A percentile compares a stretch with the other conserved stretches of the same genome.
Conservation (phyloP, 192 early-diverging fungal genomes). For the Fimicolochytrium jonesii region DNA sequence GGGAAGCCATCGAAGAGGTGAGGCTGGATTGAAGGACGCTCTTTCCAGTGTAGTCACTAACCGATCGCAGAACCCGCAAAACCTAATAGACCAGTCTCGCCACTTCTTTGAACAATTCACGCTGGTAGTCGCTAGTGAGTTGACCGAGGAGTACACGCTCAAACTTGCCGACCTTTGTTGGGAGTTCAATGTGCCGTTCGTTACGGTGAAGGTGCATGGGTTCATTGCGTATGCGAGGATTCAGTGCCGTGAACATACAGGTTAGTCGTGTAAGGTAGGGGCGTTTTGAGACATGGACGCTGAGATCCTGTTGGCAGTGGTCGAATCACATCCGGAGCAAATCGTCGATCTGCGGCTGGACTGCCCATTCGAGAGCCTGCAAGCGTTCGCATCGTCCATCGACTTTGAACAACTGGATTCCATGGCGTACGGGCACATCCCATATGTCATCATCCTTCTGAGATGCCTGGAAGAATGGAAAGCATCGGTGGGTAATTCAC, state of each 20-base stretch:
- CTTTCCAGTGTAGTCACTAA: too few relatives aligned
- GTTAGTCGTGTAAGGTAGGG: constrained; percentile 45
- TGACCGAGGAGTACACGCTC: constrained; percentile 52
- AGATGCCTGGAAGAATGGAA: constrained; percentile 76
- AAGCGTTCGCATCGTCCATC: constrained; percentile 56
- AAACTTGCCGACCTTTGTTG: constrained; percentile 63
- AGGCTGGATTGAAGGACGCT: too few relatives aligned
- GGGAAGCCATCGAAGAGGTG: constrained; percentile 57
- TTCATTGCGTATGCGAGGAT: constrained; percentile 74
- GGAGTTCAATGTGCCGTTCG: constrained; percentile 58
- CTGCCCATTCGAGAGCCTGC: constrained; percentile 72
- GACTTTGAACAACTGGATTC: constrained; percentile 64
- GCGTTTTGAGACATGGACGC: not conserved
- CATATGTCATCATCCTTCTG: constrained; percentile 77
- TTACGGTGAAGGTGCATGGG: constrained; percentile 68
- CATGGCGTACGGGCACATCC: constrained; percentile 75
- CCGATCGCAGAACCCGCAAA: constrained; percentile 42
- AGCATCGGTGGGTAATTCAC: constrained; percentile 38
- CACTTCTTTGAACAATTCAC: constrained; percentile 65
- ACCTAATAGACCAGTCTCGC: constrained; percentile 43
- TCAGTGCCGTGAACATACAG: constrained; percentile 68
- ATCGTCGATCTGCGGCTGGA: constrained; percentile 77
- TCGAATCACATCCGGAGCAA: constrained; percentile 82
- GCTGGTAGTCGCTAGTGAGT: constrained; percentile 69
- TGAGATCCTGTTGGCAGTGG: constrained; percentile 48